phyloP scores from a whole-genome alignment of 768 basidiomycete species.

The Stropharia rugosoannulata region DNA sequence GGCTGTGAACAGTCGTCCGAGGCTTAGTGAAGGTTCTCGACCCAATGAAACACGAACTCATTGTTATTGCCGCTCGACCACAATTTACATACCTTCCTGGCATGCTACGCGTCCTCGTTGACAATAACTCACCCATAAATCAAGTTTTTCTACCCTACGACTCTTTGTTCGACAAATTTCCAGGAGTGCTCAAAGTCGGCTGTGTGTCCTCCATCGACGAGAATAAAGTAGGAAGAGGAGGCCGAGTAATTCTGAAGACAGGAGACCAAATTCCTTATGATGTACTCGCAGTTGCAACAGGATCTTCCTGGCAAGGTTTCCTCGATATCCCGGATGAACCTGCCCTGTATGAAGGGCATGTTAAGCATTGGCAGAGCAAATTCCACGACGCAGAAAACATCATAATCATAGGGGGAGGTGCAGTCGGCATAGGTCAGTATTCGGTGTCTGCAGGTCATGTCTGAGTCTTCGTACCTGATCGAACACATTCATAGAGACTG shows the following conservation, averaged over 20 bases:
- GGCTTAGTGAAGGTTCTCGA: slow-evolving; percentile 47
- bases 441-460: slow-evolving; percentile 7
- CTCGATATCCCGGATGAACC: slow-evolving; percentile 27
- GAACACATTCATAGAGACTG: slow-evolving; percentile 14
- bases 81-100: slow-evolving; percentile 48
- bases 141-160: slow-evolving; percentile 21
- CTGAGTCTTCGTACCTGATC: not conserved
- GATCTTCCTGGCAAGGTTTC: slow-evolving; percentile 44
- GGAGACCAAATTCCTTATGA: slow-evolving; percentile 47
- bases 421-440: slow-evolving; percentile 24
- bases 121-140: slow-evolving; percentile 31
- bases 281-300: slow-evolving; percentile 57
- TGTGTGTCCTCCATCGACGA: slow-evolving; percentile 27
- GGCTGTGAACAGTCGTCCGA: slow-evolving; percentile 28
- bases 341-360: slow-evolving; percentile 11
- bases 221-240: slow-evolving; percentile 31
- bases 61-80: slow-evolving; percentile 50
- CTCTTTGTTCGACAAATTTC: slow-evolving; percentile 18
- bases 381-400: slow-evolving; percentile 23
- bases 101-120: slow-evolving; percentile 46
- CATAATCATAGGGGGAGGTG: slow-evolving; percentile 26
- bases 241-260: slow-evolving; percentile 41
- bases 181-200: slow-evolving; percentile 37
- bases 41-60: slow-evolving; percentile 40
- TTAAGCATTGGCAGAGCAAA: slow-evolving; percentile 20